Conservation (phyloP, 192 early-diverging fungal species). For the Dissophora ornata region DNA sequence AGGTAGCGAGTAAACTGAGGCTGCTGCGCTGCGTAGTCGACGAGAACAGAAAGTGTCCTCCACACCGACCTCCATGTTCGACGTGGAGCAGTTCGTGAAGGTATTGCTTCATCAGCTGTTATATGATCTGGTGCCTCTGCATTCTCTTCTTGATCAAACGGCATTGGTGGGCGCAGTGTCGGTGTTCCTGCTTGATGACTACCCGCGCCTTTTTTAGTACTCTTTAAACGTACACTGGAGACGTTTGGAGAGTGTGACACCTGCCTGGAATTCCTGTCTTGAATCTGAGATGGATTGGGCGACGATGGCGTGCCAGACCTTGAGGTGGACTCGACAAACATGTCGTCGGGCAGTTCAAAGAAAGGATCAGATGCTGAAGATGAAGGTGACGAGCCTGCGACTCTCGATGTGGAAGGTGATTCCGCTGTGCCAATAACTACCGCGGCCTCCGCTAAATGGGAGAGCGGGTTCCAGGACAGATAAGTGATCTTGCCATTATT, state of each 20-base stretch:
- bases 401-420: too few relatives aligned
- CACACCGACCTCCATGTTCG: slow-evolving; percentile 15
- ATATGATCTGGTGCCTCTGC: too few relatives aligned
- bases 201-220: too few relatives aligned
- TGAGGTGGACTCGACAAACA: not conserved
- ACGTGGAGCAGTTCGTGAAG: not conserved
- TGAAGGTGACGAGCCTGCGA: too few relatives aligned
- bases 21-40: slow-evolving; percentile 27
- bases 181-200: too few relatives aligned
- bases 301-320: not conserved
- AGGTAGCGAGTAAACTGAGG: slow-evolving; percentile 28
- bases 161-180: not conserved
- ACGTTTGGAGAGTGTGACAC: too few relatives aligned
- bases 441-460: slow-evolving; percentile 15
- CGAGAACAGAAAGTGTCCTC: slow-evolving; percentile 13
- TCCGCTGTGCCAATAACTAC: slow-evolving; percentile 6
- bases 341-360: not conserved
- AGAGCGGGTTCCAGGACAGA: slow-evolving; percentile 16
- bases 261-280: too few relatives aligned
- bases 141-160: not conserved
- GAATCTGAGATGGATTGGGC: too few relatives aligned
- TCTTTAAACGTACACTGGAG: too few relatives aligned
- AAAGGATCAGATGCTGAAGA: not conserved
- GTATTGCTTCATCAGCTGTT: not conserved
- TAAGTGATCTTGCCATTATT: not conserved